These are phyloP conservation scores for Globisporangium ultimum DNA, from an alignment of 352 stramenopile genomes.

Conservation along the genomic window DNA sequence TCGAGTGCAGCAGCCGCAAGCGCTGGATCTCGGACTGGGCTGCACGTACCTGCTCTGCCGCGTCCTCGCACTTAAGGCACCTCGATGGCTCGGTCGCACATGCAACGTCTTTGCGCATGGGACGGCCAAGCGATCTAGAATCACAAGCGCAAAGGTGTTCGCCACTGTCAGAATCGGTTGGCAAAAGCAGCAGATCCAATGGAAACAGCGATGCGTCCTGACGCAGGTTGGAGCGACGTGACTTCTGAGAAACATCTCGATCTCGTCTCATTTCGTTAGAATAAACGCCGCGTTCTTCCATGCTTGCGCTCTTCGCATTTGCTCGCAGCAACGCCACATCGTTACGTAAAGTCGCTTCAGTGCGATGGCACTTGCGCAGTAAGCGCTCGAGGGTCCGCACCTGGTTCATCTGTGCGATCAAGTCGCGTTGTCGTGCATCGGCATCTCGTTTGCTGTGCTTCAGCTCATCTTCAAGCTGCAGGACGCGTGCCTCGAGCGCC, in stretches of 20 bases:
- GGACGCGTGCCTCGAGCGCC: neutral
- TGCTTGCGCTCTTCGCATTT: neutral
- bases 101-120: too few relatives aligned
- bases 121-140: neutral
- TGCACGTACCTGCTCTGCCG: neutral
- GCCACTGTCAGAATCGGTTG: neutral
- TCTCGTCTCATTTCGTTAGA: neutral
- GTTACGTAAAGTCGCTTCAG: neutral
- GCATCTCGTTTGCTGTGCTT: neutral
- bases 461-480: slow-evolving; percentile 1
- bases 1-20: slow-evolving; percentile 4
- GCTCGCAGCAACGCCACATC: neutral
- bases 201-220: slow-evolving; percentile 1
- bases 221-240: neutral
- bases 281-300: neutral
- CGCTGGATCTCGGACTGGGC: slow-evolving; percentile 4
- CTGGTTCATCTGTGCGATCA: neutral
- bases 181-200: slow-evolving; percentile 1
- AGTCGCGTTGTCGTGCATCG: neutral
- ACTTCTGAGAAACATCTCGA: neutral
- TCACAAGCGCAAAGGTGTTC: slow-evolving; percentile 4
- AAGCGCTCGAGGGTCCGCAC: neutral
- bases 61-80: neutral
- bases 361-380: neutral
- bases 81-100: too few relatives aligned